Conservation (phyloP, 768 basidiomycete species). For the Lactarius pseudohatsudake region DNA sequence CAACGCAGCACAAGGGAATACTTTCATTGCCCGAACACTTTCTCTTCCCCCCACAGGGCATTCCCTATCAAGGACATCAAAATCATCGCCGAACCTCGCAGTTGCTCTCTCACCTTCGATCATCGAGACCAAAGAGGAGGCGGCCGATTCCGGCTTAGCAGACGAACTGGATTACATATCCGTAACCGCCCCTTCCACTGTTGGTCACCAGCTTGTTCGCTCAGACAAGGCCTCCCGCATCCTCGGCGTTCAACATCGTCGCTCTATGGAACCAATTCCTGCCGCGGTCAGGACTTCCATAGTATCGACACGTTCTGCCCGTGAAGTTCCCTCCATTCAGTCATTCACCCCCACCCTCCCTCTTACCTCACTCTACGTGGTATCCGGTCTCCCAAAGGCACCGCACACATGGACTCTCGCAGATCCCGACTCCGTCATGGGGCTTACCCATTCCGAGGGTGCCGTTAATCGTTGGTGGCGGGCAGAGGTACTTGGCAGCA, state of each 20-base stretch:
- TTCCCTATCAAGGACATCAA: slow-evolving; percentile 14
- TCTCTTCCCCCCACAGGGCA: not conserved
- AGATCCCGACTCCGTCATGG: slow-evolving; percentile 78
- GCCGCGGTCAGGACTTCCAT: slow-evolving; percentile 74
- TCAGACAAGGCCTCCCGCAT: slow-evolving; percentile 77
- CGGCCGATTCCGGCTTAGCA: slow-evolving; percentile 48
- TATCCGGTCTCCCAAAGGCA: slow-evolving; percentile 85
- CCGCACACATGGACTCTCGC: slow-evolving; percentile 89
- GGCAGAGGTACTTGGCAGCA: slow-evolving; percentile 87
- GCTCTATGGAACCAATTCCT: slow-evolving; percentile 84
- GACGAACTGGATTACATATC: slow-evolving; percentile 78
- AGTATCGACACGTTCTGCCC: slow-evolving; percentile 69
- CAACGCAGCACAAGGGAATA: not conserved
- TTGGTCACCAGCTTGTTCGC: slow-evolving; percentile 40
- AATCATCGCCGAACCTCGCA: not conserved
- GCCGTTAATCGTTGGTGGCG: slow-evolving; percentile 90
- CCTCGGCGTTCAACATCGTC: slow-evolving; percentile 70
- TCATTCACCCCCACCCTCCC: slow-evolving; percentile 72
- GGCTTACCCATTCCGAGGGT: slow-evolving; percentile 78
- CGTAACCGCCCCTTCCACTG: slow-evolving; percentile 38
- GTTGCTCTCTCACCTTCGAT: not conserved
- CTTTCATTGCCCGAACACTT: not conserved
- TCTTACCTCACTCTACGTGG: slow-evolving; percentile 81
- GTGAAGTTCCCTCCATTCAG: slow-evolving; percentile 54
- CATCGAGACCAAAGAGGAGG: slow-evolving; percentile 16